These are phyloP conservation scores for Fusarium sp. DNA, from an alignment of 2,329 filamentous ascomycete species.

Conservation along the genomic window DNA sequence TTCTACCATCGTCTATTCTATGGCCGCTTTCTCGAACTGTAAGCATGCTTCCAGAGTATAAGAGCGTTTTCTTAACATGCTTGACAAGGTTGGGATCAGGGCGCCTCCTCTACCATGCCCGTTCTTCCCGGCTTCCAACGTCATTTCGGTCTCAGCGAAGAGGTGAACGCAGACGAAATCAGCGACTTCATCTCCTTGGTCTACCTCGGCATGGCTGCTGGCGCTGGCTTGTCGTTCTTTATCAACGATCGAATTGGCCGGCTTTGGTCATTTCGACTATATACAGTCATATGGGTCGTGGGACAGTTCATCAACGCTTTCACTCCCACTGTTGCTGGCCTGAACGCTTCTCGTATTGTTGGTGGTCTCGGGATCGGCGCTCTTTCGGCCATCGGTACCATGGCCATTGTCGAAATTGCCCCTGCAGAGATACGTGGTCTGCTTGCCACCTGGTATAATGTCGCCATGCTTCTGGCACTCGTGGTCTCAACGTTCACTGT, in stretches of 20 bases:
- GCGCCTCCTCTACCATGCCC: background rate
- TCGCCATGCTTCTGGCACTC: slow-evolving; percentile 48
- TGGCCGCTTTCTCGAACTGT: no score
- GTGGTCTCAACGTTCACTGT: background rate
- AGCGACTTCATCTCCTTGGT: background rate
- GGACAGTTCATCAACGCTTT: slow-evolving; percentile 53
- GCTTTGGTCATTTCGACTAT: slow-evolving; percentile 57
- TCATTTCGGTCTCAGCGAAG: background rate
- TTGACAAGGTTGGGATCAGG: background rate
- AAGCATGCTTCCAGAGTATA: background rate
- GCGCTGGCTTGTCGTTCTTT: slow-evolving; percentile 49
- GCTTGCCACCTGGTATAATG: slow-evolving; percentile 54
- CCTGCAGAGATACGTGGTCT: slow-evolving; percentile 58
- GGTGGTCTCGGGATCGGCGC: slow-evolving; percentile 57
- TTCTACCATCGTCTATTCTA: no score
- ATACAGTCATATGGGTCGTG: slow-evolving; percentile 52
- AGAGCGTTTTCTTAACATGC: background rate
- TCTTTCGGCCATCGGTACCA: slow-evolving; percentile 55
- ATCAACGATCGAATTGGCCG: slow-evolving; percentile 58
- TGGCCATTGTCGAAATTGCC: slow-evolving; percentile 58
- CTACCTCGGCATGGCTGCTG: background rate
- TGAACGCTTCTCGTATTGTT: slow-evolving; percentile 57
- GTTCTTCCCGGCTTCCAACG: background rate
- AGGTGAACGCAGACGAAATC: background rate
- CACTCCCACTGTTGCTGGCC: slow-evolving; percentile 42